A percentile compares a stretch with the other conserved stretches of the same genome.
Conservation (phyloP, 257 asterid species). For the Voacanga thouarsii region DNA sequence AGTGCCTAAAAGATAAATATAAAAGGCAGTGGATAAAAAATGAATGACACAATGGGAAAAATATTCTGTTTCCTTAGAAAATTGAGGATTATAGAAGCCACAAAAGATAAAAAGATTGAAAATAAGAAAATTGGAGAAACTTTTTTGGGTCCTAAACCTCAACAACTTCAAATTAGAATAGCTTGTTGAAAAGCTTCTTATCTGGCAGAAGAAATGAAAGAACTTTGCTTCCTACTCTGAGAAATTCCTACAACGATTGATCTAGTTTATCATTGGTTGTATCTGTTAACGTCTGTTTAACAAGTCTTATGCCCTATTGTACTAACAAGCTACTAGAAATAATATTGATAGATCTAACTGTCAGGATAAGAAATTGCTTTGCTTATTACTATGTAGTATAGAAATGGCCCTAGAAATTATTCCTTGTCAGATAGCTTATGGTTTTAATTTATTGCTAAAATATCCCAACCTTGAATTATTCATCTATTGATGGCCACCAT, state of each 20-base stretch:
- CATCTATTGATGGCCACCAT: constrained; percentile 25
- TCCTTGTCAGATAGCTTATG: background rate
- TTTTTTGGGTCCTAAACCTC: background rate
- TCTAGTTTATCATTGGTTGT: background rate
- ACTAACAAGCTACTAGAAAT: background rate
- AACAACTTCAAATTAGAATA: background rate
- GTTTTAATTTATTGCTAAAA: background rate
- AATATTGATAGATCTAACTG: background rate
- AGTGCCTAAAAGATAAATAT: too few species aligned
- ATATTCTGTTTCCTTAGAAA: background rate
- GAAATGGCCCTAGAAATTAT: background rate
- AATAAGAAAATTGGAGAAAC: background rate
- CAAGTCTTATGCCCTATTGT: background rate
- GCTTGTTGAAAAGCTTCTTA: background rate
- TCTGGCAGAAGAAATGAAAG: background rate
- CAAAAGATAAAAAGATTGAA: background rate
- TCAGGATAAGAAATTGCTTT: background rate
- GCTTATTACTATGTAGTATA: background rate
- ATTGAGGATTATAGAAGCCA: background rate
- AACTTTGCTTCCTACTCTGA: background rate
- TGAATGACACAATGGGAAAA: background rate
- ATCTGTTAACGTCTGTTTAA: background rate
- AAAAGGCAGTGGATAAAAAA: too few species aligned
- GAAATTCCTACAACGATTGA: background rate
- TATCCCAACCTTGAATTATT: constrained; percentile 14